Evolutionary conservation across 768 basidiomycete genomes (phyloP).

Genomic region (Trametes meyenii): DNA sequence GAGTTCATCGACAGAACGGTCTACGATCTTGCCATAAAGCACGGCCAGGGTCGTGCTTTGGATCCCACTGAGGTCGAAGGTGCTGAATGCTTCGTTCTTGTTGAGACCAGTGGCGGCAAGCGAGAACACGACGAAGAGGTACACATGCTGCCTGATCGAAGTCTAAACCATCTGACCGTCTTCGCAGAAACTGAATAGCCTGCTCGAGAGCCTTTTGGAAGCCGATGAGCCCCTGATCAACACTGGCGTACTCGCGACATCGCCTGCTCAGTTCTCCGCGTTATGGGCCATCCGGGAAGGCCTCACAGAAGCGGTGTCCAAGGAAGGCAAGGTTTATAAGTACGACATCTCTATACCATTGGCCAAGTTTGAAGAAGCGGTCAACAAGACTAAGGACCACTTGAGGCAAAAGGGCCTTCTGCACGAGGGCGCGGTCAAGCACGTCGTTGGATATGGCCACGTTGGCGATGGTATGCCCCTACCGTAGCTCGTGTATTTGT

Average conservation of each 20-base stretch:
- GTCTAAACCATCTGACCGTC: not conserved
- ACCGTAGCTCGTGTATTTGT: not conserved
- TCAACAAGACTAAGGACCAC: constrained; percentile 77
- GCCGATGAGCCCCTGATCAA: constrained; percentile 76
- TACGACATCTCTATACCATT: constrained; percentile 94
- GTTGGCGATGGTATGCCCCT: constrained; percentile 86
- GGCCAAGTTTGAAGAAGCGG: constrained; percentile 82
- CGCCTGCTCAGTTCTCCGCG: constrained; percentile 83
- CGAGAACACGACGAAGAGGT: constrained; percentile 95
- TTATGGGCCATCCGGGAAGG: constrained; percentile 93
- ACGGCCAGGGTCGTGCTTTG: constrained; percentile 79
- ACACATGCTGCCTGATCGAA: constrained; percentile 1
- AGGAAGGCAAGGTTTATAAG: constrained; percentile 95
- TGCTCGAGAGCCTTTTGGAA: constrained; percentile 78
- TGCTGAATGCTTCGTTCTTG: constrained; percentile 86
- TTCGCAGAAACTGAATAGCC: constrained; percentile 76
- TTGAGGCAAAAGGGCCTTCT: constrained; percentile 71
- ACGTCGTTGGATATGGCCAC: constrained; percentile 93
- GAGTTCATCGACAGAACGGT: constrained; percentile 92
- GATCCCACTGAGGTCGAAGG: constrained; percentile 73
- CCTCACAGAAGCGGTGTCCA: constrained; percentile 88
- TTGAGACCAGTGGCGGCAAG: constrained; percentile 93
- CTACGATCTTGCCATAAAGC: constrained; percentile 82
- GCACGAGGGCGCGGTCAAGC: constrained; percentile 72
- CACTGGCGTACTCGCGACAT: constrained; percentile 91